Base-by-base conservation (phyloP, 306 rosid species). In the Clitoria ternatea region DNA sequence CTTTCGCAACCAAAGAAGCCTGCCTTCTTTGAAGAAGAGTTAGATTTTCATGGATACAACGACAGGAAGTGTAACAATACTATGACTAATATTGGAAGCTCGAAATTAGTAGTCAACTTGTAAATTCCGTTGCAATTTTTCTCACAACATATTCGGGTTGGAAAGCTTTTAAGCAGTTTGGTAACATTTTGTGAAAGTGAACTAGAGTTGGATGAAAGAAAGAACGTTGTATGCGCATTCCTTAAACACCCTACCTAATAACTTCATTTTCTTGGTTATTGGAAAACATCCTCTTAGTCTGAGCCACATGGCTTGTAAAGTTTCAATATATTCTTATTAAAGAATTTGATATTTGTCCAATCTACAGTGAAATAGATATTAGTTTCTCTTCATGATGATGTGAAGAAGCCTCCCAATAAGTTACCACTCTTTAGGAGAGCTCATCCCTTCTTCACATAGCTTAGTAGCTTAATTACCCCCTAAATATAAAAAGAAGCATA, bases 1-100 rank as follows among this genome's bases (percentile, higher is more conserved):
- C 59, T 70, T 13, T 20, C 79, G 6, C 73, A 77, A 24, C 85
- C 82, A 50, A 61, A 48, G 70, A 61, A 61, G 43, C 63, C 71
- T 23, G 78, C 33, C 0, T 73, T 73, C 55, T 23, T 62, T 37
- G 50, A 42, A 47, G 42, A 61, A 48, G 70, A 9, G 10, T 14
- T 26, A 24, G 63, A 50, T 12, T 73, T 30, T 33, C 70, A 3
- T 11, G 62, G 32, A 19, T 17, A 10, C 50, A 15, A 30, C 5
- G 39, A 57, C 22, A 37, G 35, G 3, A 53, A 73, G 39, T 22
- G 3, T 59, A 73, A 26, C 55, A 73, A 62, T 73, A 6, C 63
- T 62, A 2, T 73, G 47, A 64, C 79, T 29, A 63, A 63, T 40
- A 39, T 63, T 63, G 70, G 79, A 63, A 63, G 47, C 79, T 39